Percentiles rank a stretch among this genome's conserved stretches.
These are phyloP conservation scores for Gloeopeniophorella convolvens DNA, from an alignment of 768 basidiomycete species.

Conservation along the genomic window DNA sequence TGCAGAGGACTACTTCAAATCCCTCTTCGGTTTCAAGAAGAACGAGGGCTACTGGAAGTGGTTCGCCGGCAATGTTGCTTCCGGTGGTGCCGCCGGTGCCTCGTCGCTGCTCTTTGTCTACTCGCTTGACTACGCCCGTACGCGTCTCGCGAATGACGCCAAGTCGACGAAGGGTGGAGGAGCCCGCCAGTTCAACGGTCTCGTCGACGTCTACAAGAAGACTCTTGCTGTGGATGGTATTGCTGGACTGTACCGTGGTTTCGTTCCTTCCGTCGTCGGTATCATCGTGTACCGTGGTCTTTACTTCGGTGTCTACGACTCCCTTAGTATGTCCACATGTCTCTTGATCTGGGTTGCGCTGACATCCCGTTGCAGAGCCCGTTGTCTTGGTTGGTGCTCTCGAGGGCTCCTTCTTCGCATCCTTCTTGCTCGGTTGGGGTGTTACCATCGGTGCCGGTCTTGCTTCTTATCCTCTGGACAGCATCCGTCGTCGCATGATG, in stretches of 20 bases:
- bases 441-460: constrained; percentile 99
- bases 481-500: constrained; percentile 99
- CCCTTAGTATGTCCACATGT: constrained; percentile 58
- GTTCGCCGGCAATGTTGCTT: constrained; percentile 97
- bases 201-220: constrained; percentile 96
- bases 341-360: constrained; percentile 12
- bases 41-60: constrained; percentile 95
- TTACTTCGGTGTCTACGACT: constrained; percentile 97
- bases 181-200: constrained; percentile 96
- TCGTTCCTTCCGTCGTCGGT: constrained; percentile 97
- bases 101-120: constrained; percentile 98
- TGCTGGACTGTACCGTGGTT: constrained; percentile 99
- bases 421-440: constrained; percentile 97
- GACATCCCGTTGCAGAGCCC: constrained; percentile 54
- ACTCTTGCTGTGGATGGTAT: constrained; percentile 97
- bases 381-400: constrained; percentile 95
- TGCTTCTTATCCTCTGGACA: constrained; percentile 93
- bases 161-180: constrained; percentile 93
- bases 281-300: constrained; percentile 99
- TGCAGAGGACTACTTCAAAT: constrained; percentile 97
- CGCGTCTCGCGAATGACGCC: constrained; percentile 95
- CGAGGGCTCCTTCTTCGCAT: constrained; percentile 94
- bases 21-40: constrained; percentile 98
- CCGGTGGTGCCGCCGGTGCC: constrained; percentile 99
- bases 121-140: constrained; percentile 99